phyloP scores from a whole-genome alignment of 2,329 filamentous ascomycete species.

The Myriosclerotinia scirpicola region DNA sequence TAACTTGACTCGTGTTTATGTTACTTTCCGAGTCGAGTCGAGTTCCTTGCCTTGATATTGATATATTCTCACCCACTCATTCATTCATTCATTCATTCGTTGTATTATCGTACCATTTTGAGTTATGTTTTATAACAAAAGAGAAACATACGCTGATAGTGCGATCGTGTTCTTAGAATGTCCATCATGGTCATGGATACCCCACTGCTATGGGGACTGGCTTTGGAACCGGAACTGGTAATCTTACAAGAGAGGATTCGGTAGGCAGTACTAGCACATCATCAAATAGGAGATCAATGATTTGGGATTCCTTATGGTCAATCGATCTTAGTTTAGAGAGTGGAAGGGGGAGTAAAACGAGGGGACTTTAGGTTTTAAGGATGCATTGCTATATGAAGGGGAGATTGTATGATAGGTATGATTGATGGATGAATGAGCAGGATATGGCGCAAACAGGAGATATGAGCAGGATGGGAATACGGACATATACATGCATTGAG shows the following conservation, averaged over 20 bases:
- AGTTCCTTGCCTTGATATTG: neutral
- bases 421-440: neutral
- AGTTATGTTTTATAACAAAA: neutral
- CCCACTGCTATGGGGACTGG: neutral
- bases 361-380: neutral
- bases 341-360: conserved; percentile 29
- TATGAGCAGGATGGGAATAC: too few species aligned
- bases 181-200: neutral
- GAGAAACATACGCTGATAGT: conserved; percentile 32
- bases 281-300: conserved; percentile 51
- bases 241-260: neutral
- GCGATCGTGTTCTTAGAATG: conserved; percentile 28
- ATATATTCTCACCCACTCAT: neutral
- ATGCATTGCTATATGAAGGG: too few species aligned
- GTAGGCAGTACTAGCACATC: conserved; percentile 19
- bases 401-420: neutral
- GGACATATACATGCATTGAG: too few species aligned
- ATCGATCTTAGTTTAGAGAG: conserved; percentile 58
- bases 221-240: neutral
- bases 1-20: neutral
- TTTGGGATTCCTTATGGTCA: conserved; percentile 64
- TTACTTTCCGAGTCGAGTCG: neutral
- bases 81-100: neutral
- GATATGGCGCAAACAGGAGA: too few species aligned
- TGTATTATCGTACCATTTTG: neutral